Evolutionary conservation across 345 rosid species (phyloP).

Genomic region (Boechera stricta): DNA sequence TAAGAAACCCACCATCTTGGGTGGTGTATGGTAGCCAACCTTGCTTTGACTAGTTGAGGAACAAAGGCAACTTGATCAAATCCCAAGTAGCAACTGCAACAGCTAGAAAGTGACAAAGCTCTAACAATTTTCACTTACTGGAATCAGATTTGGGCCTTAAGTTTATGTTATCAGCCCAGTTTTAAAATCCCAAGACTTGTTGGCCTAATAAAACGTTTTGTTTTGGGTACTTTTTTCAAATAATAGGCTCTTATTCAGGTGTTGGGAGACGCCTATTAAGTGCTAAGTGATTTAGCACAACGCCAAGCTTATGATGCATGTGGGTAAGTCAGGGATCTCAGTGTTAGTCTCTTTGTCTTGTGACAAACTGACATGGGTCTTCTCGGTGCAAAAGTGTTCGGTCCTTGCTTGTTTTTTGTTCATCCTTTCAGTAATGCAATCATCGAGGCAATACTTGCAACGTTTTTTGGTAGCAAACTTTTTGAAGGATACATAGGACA

Average conservation of each 20-base stretch:
- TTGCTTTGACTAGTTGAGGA: too few relatives aligned
- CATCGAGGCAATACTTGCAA: neutral
- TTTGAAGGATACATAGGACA: too few relatives aligned
- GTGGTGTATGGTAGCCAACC: neutral
- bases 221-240: neutral
- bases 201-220: neutral
- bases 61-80: too few relatives aligned
- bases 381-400: neutral
- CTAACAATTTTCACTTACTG: neutral
- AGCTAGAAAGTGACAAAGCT: constrained; percentile 14
- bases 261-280: constrained; percentile 98
- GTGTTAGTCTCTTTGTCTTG: constrained; percentile 56
- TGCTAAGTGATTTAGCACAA: constrained; percentile 81
- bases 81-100: neutral
- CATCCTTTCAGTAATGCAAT: neutral
- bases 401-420: neutral
- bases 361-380: neutral
- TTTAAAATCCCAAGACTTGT: too few relatives aligned
- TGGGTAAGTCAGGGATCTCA: constrained; percentile 91
- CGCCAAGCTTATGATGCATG: constrained; percentile 86
- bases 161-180: constrained; percentile 15
- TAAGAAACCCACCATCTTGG: neutral
- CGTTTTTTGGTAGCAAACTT: too few relatives aligned
- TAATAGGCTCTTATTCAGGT: constrained; percentile 50
- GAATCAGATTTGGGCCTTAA: constrained; percentile 1